Evolutionary conservation across 495 filamentous ascomycete genomes (phyloP), one percentile per base, ranked within the genome.

Genomic region (Rusavskia elegans): DNA sequence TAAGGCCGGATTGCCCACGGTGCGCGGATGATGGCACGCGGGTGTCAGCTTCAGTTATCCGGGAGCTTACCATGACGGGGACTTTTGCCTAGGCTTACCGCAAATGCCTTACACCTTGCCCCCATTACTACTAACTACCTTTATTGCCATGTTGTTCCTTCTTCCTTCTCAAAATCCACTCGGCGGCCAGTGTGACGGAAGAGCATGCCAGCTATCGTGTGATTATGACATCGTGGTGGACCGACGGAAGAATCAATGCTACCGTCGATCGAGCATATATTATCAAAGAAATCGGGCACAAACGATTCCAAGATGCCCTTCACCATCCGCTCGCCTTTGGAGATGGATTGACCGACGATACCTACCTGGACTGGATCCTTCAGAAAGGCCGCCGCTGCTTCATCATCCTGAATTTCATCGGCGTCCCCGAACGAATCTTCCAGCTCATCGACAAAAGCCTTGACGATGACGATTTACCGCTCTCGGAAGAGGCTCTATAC

Each of bases 351-450:
- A 95, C 89, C 1, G 85, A 87, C 59, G 82, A 87, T 56, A 93
- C 87, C 1, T 97, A 95, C 61, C 81, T 87, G 66, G 89, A 95
- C 57, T 93, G 86, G 85, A 93, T 97, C 53, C 70, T 93, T 48
- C 68, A 83, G 54, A 84, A 82, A 58, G 82, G 86, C 4, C 83
- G 77, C 56, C 77, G 81, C 51, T 75, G 94, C 50, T 97, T 94
- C 57, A 73, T 97, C 32, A 85, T 89, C 32, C 74, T 95, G 32
- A 72, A 80, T 39, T 83, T 89, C 52, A 71, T 95, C 48, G 86
- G 83, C 0, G 77, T 87, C 13, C 82, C 89, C 0, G 82, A 87
- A 53, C 83, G 83, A 64, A 93, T 95, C 48, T 95, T 95, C 59
- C 77, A 80, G 17, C 69, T 89, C 39, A 80, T 95, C 44, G 87